Evolutionary conservation across 768 basidiomycete species (phyloP), one percentile per base, ranked within the genome.

Genomic region (Hypsizygus marmoreus): DNA sequence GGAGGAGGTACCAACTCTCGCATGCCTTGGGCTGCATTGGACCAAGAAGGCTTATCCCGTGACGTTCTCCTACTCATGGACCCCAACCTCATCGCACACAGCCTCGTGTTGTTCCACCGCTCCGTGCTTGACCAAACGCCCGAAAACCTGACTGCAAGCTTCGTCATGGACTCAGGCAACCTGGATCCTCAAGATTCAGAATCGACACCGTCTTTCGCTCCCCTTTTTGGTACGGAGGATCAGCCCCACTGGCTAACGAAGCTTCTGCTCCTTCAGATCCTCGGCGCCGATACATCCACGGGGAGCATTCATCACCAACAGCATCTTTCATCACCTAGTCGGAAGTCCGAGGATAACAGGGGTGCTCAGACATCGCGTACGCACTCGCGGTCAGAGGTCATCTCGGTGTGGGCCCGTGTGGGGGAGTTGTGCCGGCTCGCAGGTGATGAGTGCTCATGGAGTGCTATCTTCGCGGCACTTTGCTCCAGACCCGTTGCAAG

Each of bases 211-310:
- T 61, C 58, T 13, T 54, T 58, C 16, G 45, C 60, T 12, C 68
- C 69, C 17, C 73, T 91, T 13, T 81, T 87, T 51, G 88, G 89
- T 6, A 84, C 68, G 46, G 84, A 87, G 22, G 81, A 81, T 4
- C 73, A 71, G 32, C 87, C 88, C 2, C 86, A 93, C 60, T 93
- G 90, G 89, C 68, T 92, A 31, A 92, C 91, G 11, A 84, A 79
- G 55, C 63, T 88, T 4, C 66, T 92, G 5, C 63, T 93, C 2
- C 61, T 84, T 33, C 88, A 90, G 59, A 77, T 91, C 10, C 73
- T 91, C 10, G 81, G 79, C 19, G 73, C 76, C 0, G 86, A 87
- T 55, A 72, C 75, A 1, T 68, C 75, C 6, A 64, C 56, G 43
- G 53, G 60, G 17, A 58, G 62, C 41, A 53, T 53, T 10, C 35